A percentile compares a stretch with the other conserved stretches of the same genome.
phyloP scores from a whole-genome alignment of 306 rosid genomes.

The Carpinus viminea region DNA sequence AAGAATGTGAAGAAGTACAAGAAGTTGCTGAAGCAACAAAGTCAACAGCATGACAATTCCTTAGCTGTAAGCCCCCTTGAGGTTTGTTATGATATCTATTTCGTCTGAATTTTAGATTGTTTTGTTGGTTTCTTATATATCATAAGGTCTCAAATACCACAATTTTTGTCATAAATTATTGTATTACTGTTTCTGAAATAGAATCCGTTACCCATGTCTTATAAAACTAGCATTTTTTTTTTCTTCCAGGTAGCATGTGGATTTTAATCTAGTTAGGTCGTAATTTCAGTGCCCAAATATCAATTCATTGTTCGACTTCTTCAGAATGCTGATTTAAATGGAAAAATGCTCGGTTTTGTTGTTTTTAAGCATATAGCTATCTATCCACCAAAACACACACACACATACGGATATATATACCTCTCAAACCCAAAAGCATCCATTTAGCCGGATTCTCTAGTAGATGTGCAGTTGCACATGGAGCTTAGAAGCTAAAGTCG shows the following conservation, averaged over 20 bases:
- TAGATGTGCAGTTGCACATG: neutral
- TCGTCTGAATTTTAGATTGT: neutral
- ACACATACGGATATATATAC: neutral
- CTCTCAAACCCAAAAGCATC: neutral
- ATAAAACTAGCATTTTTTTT: neutral
- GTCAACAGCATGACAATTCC: slow-evolving; percentile 34
- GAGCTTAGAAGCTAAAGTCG: neutral
- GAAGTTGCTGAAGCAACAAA: slow-evolving; percentile 59
- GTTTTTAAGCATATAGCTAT: neutral
- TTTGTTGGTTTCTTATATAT: neutral
- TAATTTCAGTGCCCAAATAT: neutral
- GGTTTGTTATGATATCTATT: slow-evolving; percentile 42
- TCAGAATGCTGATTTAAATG: neutral
- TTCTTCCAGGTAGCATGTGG: neutral
- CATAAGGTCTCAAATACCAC: neutral
- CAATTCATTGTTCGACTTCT: neutral
- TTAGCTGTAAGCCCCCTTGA: slow-evolving; percentile 20
- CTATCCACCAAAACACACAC: too few relatives aligned
- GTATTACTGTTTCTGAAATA: slow-evolving; percentile 1
- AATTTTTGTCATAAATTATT: neutral
- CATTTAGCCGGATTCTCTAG: neutral
- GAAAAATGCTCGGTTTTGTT: neutral
- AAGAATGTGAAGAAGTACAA: slow-evolving; percentile 69
- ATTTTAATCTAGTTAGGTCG: neutral
- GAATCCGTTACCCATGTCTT: neutral